Evolutionary conservation across 495 filamentous ascomycete species (phyloP).

Genomic region (Hypoxylon trugodes): DNA sequence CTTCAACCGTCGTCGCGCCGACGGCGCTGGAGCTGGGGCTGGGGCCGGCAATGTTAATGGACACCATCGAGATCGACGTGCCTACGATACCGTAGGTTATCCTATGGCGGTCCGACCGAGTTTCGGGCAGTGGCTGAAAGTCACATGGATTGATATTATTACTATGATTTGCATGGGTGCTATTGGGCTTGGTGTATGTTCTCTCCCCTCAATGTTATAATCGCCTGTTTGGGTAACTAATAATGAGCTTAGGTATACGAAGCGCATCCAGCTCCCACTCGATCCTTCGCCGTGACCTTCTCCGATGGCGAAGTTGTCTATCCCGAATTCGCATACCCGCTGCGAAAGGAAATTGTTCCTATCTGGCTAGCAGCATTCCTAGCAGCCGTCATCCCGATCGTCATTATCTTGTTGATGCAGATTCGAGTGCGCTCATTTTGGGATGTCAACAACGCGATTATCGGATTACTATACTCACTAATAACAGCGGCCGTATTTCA

Average conservation of each 20-base stretch:
- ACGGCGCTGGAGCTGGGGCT: slow-evolving; percentile 17
- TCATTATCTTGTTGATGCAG: slow-evolving; percentile 65
- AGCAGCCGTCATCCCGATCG: slow-evolving; percentile 62
- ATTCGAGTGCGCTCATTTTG: slow-evolving; percentile 70
- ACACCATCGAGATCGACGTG: slow-evolving; percentile 15
- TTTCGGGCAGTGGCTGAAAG: slow-evolving; percentile 65
- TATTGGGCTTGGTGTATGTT: slow-evolving; percentile 64
- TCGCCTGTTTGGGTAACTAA: slow-evolving; percentile 1
- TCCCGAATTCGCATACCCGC: slow-evolving; percentile 68
- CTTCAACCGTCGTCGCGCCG: slow-evolving; percentile 38
- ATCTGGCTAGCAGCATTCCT: slow-evolving; percentile 67
- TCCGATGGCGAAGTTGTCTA: slow-evolving; percentile 66
- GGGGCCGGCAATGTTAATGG: slow-evolving; percentile 11
- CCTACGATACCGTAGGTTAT: slow-evolving; percentile 36
- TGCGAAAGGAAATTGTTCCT: slow-evolving; percentile 69
- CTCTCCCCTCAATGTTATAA: neutral
- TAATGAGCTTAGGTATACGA: slow-evolving; percentile 57
- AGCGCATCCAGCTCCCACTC: slow-evolving; percentile 62
- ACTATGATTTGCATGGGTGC: slow-evolving; percentile 65
- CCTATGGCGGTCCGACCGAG: slow-evolving; percentile 53
- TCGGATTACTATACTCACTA: slow-evolving; percentile 67
- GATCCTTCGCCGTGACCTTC: slow-evolving; percentile 67
- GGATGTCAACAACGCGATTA: slow-evolving; percentile 70
- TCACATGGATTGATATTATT: slow-evolving; percentile 65
- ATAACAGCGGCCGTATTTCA: slow-evolving; percentile 66